Percentiles rank a stretch among this genome's conserved stretches.
These are phyloP conservation scores for Hibiscus tridactylites DNA, from an alignment of 345 rosid genomes.

Conservation along the genomic window DNA sequence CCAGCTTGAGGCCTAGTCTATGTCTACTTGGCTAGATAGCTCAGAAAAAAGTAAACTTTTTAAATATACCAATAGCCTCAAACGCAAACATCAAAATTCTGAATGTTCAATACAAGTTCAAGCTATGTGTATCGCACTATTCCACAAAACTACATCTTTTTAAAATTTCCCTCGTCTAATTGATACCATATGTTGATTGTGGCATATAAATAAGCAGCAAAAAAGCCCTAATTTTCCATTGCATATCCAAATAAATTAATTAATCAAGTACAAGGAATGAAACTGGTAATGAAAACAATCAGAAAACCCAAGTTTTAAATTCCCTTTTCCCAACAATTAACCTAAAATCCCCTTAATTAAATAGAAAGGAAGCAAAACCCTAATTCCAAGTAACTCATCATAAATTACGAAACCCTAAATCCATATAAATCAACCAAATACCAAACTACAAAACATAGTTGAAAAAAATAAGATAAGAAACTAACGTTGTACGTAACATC, in stretches of 20 bases:
- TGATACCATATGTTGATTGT: not conserved
- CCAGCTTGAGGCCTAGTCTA: not conserved
- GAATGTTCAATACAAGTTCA: no score
- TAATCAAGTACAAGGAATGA: not conserved
- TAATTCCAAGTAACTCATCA: conserved; percentile 2
- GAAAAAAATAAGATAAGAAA: not conserved
- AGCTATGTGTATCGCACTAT: no score
- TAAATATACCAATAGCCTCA: not conserved
- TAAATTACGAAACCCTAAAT: not conserved
- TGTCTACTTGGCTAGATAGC: not conserved
- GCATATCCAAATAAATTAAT: not conserved
- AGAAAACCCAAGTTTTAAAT: not conserved
- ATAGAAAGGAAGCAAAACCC: conserved; percentile 7
- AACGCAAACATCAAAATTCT: not conserved
- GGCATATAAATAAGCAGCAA: not conserved
- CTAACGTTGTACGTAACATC: conserved; percentile 84
- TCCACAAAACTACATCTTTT: no score
- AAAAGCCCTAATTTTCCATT: not conserved
- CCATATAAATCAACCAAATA: not conserved
- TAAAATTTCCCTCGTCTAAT: not conserved
- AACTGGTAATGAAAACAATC: not conserved
- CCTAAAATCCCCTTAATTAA: not conserved
- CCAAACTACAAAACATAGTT: not conserved
- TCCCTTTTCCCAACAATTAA: not conserved
- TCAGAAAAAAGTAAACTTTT: not conserved